These are phyloP conservation scores for Linaria vulgaris DNA, from an alignment of 257 asterid species.

Conservation along the genomic window DNA sequence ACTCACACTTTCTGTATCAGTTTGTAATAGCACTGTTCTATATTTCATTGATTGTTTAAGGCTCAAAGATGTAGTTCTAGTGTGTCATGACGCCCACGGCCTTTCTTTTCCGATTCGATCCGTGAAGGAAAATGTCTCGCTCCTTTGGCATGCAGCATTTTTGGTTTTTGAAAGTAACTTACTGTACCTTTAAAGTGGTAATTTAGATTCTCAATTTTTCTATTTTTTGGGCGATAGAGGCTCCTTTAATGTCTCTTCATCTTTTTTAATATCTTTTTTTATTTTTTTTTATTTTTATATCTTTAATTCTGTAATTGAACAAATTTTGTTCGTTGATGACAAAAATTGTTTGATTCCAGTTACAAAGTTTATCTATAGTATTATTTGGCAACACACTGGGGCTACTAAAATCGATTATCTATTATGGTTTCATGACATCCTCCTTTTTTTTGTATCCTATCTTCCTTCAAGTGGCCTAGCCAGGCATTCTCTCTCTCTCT, in stretches of 20 bases:
- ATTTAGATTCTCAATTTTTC: not conserved
- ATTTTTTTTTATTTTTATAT: too few species aligned
- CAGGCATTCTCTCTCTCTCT: not conserved
- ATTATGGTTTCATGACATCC: too few species aligned
- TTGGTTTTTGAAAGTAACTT: too few species aligned
- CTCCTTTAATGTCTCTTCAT: not conserved
- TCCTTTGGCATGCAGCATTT: constrained; percentile 4
- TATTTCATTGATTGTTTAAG: not conserved
- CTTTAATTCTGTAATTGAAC: not conserved
- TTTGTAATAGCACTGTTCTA: not conserved
- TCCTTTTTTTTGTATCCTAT: too few species aligned
- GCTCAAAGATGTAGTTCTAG: constrained; percentile 1
- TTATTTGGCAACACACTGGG: not conserved
- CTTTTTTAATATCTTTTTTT: too few species aligned
- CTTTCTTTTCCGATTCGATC: constrained; percentile 6
- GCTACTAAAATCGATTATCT: too few species aligned
- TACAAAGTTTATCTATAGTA: not conserved
- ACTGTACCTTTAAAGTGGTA: not conserved
- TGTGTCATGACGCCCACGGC: not conserved
- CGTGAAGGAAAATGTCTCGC: not conserved
- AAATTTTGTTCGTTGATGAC: not conserved
- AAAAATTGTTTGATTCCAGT: not conserved
- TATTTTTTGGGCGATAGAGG: not conserved
- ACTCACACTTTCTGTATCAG: not conserved
- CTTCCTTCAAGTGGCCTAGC: not conserved